Evolutionary conservation across 2,329 filamentous ascomycete species (phyloP).

Genomic region (Fusarium napiforme): DNA sequence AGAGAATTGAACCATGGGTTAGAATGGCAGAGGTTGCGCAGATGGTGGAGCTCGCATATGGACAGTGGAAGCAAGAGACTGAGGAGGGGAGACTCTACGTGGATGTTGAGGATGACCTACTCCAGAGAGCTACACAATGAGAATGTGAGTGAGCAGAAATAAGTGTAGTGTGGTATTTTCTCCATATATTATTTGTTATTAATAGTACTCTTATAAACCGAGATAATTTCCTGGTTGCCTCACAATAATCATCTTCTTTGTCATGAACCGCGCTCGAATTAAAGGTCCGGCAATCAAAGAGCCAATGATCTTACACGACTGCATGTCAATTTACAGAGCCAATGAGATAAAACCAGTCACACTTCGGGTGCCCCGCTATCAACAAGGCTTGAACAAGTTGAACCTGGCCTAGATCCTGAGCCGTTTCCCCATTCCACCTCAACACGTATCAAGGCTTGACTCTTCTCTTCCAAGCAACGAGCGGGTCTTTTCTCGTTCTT

Average conservation of each 20-base stretch:
- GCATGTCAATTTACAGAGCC: slow-evolving; percentile 1
- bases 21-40: slow-evolving; percentile 15
- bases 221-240: not conserved
- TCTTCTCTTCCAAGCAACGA: not conserved
- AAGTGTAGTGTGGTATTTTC: too few relatives aligned
- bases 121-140: not conserved
- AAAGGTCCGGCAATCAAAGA: not conserved
- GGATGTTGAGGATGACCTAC: slow-evolving; percentile 48
- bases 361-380: slow-evolving; percentile 31
- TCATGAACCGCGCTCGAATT: not conserved
- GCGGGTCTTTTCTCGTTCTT: not conserved
- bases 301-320: slow-evolving; percentile 47
- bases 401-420: slow-evolving; percentile 22
- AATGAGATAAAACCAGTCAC: slow-evolving; percentile 16
- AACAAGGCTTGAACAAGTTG: slow-evolving; percentile 20
- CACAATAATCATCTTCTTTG: not conserved
- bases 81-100: slow-evolving; percentile 47
- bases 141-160: not conserved
- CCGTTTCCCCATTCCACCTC: slow-evolving; percentile 38
- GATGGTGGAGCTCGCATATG: slow-evolving; percentile 42
- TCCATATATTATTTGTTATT: not conserved
- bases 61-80: slow-evolving; percentile 46
- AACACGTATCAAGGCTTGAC: slow-evolving; percentile 18
- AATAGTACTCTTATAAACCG: not conserved
- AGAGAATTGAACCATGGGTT: not conserved